Conservation (phyloP, 176 grass and related monocot species). For the Hsuehochloa calcarea region DNA sequence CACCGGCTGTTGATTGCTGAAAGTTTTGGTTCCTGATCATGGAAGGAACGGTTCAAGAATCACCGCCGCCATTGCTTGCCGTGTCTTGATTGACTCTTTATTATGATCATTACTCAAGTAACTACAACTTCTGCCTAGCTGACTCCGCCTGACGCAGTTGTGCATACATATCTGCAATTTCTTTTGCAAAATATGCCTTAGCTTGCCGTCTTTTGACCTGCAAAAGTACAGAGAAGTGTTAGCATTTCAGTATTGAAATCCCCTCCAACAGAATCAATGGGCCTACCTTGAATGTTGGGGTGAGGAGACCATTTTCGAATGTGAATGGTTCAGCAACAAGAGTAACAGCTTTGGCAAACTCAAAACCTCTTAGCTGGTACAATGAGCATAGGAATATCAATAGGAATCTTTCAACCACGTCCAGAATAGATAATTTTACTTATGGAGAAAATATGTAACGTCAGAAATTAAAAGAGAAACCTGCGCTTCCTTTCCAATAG, state of each 20-base stretch:
- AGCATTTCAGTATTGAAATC: background rate
- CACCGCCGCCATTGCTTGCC: too few relatives aligned
- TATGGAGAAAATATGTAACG: background rate
- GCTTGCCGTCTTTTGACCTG: conserved; percentile 95
- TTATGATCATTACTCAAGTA: background rate
- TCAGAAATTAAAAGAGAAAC: conserved; percentile 28
- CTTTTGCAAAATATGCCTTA: conserved; percentile 84
- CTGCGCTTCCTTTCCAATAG: conserved; percentile 83
- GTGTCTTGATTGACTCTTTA: background rate
- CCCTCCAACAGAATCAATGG: conserved; percentile 11
- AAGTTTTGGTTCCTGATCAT: background rate
- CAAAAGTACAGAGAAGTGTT: background rate
- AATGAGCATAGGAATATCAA: background rate
- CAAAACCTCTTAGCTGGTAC: conserved; percentile 89
- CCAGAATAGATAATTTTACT: background rate
- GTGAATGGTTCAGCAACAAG: conserved; percentile 86
- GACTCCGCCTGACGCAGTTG: conserved; percentile 42
- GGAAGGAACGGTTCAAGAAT: too few relatives aligned
- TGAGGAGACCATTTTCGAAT: conserved; percentile 87
- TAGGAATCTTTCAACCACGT: background rate
- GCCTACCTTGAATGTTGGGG: conserved; percentile 92
- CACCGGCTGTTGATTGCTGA: background rate
- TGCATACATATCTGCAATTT: conserved; percentile 77
- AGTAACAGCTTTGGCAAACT: conserved; percentile 77
- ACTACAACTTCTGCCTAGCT: conserved; percentile 28